These are phyloP conservation scores for Tylopilus sp. DNA, from an alignment of 1,284 basidiomycete genomes.

Conservation along the genomic window DNA sequence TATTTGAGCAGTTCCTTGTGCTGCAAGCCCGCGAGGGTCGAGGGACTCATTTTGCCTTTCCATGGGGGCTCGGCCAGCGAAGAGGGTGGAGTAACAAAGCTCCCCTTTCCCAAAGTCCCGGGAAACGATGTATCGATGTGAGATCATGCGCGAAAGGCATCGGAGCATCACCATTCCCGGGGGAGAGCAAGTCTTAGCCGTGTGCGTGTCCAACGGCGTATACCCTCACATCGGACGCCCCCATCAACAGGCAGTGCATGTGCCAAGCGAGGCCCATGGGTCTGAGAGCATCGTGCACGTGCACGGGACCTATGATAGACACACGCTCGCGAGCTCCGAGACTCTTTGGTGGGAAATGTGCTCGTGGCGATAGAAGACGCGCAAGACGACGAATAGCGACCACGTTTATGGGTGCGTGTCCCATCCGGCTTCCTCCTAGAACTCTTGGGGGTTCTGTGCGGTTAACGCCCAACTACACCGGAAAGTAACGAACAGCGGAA, in stretches of 20 bases:
- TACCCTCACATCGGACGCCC: not conserved
- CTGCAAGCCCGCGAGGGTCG: constrained; percentile 66
- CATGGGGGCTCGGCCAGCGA: constrained; percentile 29
- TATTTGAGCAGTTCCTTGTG: constrained; percentile 70
- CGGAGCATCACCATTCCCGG: too few species aligned
- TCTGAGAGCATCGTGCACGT: not conserved
- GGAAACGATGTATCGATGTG: not conserved
- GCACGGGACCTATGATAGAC: not conserved
- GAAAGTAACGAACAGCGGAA: not conserved
- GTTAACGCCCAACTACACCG: not conserved
- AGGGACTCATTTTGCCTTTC: constrained; percentile 53
- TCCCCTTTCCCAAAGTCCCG: too few species aligned
- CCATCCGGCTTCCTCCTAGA: not conserved
- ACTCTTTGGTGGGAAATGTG: not conserved
- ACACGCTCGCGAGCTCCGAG: not conserved
- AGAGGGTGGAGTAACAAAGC: constrained; percentile 17
- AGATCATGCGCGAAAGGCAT: too few species aligned
- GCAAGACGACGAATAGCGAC: not conserved
- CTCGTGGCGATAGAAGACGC: not conserved
- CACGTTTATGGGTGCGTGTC: not conserved
- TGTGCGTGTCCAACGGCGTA: not conserved
- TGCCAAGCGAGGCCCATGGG: not conserved
- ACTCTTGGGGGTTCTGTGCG: not conserved
- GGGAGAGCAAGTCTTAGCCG: too few species aligned
- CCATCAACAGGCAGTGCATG: not conserved